Evolutionary conservation across 2,329 filamentous ascomycete species (phyloP), one percentile per base, ranked within the genome.

Genomic region (Talaromyces funiculosus): DNA sequence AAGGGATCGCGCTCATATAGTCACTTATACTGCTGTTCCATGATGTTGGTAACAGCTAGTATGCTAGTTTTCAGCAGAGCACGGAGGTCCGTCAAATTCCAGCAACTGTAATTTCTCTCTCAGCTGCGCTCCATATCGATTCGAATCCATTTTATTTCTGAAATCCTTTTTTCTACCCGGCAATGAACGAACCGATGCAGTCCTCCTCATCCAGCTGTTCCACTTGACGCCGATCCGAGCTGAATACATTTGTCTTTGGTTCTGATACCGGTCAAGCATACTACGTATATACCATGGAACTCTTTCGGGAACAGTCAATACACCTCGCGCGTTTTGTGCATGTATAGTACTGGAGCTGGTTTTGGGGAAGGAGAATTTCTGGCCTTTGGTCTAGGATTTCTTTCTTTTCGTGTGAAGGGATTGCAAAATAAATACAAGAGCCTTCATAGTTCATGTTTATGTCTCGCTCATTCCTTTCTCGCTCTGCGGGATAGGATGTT

Each of bases 361-460:
- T 24, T 26, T 47, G 40, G 51, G 33, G 14, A 16, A 47, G 33
- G 26, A 54, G 20, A 20, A 29, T 9, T 9, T 35, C 24, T 24
- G 70, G 64, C 24, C 16, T 16, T 22, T 12, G 10, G 29, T 33
- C 29, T 14, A n/a, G n/a, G 51, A 54, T 29, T 26, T 51, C 42
- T 49, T 42, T 61, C 53, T 62, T 53, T 54, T 49, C 16, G 14
- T 37, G 26, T 43, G 43, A 24, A 58, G 18, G 29, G 49, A 60
- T 24, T 38, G 53, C 57, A 57, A 55, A 64, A 66, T 68, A 75
- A 63, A 77, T 68, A 76, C 40, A 60, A 76, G 75, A 70, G 73
- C 75, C 75, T 77, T 77, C 75, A 77, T 77, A 77, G 75, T 77
- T 76, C 75, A 75, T 77, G 75, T 58, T 45, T 43, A 45, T 62